Evolutionary conservation across 2,329 filamentous ascomycete genomes (phyloP).

Genomic region (Exophiala bonariae): DNA sequence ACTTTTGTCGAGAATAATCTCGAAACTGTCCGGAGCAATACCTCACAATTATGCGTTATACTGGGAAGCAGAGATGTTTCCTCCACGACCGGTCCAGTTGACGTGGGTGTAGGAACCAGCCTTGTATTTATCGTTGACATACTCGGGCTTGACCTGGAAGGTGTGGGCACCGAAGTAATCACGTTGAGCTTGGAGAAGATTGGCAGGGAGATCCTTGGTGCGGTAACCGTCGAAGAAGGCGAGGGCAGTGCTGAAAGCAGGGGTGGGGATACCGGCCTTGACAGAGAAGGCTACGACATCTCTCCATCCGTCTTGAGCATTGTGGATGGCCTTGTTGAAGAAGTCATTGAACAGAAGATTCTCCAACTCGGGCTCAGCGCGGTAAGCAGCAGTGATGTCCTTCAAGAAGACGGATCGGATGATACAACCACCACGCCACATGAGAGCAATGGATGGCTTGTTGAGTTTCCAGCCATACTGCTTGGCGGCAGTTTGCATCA

Average conservation of each 20-base stretch:
- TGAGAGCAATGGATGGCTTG: constrained; percentile 99
- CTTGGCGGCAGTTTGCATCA: constrained; percentile 97
- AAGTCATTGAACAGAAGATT: constrained; percentile 99
- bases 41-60: constrained; percentile 90
- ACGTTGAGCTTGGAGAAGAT: constrained; percentile 97
- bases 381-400: constrained; percentile 98
- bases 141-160: constrained; percentile 83
- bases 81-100: constrained; percentile 99
- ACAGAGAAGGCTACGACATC: constrained; percentile 88
- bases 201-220: constrained; percentile 94
- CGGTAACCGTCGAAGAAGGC: constrained; percentile 99
- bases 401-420: constrained; percentile 99
- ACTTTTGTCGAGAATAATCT: no score
- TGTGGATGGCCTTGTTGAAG: constrained; percentile 99
- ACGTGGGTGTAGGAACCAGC: constrained; percentile 90
- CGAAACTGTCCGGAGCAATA: no score
- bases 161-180: constrained; percentile 99
- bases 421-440: constrained; percentile 99
- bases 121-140: constrained; percentile 75
- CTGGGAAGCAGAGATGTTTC: constrained; percentile 94
- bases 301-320: constrained; percentile 89
- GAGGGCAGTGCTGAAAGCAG: constrained; percentile 93
- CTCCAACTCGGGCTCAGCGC: constrained; percentile 88
- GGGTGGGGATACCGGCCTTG: constrained; percentile 91
- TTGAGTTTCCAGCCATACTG: constrained; percentile 99